Base-by-base conservation (phyloP, 495 filamentous ascomycete species). In the Penicillium lagena region DNA sequence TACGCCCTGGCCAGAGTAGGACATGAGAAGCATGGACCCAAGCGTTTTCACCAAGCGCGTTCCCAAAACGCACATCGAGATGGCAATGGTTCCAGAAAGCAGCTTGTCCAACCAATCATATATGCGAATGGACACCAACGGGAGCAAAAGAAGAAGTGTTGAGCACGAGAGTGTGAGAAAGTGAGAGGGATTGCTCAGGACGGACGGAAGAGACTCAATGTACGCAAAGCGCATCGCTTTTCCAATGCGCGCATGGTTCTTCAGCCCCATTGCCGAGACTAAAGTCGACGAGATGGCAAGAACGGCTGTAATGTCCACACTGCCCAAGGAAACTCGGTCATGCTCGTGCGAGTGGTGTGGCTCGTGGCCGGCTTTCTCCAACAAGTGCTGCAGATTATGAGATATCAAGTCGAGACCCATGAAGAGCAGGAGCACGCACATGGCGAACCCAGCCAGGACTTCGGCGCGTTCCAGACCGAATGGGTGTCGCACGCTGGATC, bases 351-450 rank as follows among this genome's bases (percentile, higher is more conserved):
- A 64, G 47, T 88, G 85, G 57, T 95, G 87, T 2, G 87, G 71
- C 44, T 80, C 75, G 45, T 85, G 78, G 29, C 73, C 70, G 5
- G 77, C 71, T 9, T 77, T 70, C 55, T 85, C 82, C 34, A 97
- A 80, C 11, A 90, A 71, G 63, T 98, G 93, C 57, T 95, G 89
- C 12, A 94, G 65, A 48, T 90, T 89, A 55, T 98, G 93, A 34
- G 86, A 90, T 37, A 98, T 84, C 33, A 97, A 78, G 55, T 98
- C 93, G 55, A 98, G 81, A 14, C 91, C 90, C 80, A 96, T 95
- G 62, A 98, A 98, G 28, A 95, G 76, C 8, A 98, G 80, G 37
- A 95, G 84, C 12, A 98, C 83, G 45, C 88, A 90, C 85, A 96
- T 90, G 29, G 89, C 93, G 46, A 98, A 96, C n/a, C 93, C 93